Base-by-base conservation (phyloP, 176 grass and related monocot genomes). In the Echinochloa phyllopogon region DNA sequence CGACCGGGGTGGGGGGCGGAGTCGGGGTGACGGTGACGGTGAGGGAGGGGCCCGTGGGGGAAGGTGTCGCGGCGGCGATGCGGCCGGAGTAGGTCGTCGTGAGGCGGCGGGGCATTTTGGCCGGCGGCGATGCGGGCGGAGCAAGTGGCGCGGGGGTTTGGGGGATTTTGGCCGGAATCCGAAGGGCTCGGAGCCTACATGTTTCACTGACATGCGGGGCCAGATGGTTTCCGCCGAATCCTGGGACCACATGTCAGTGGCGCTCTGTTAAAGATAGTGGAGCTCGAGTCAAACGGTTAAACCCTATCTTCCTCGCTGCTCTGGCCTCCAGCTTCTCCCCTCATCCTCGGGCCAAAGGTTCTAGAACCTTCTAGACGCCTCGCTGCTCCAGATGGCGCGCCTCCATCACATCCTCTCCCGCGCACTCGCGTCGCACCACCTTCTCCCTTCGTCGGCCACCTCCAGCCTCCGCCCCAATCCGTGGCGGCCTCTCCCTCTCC, bases 31-130 rank as follows among this genome's bases (percentile, higher is more conserved):
- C 88, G 25, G 91, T 90, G 49, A 99, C 91, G 58, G 91, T 88
- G 69, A 96, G 63, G 40, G 91, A 91, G 14, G 85, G 82, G 13
- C 89, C 96, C 27, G 87, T 87, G 18, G 85, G 83, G 33, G 92
- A 91, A 23, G 84, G 56, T 24, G 40, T 87, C 57, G 94, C 87
- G 23, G 78, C 87, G 65, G 92, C 88, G 64, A 99, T 88, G 20
- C 89, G 93, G 66, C 87, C 96, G 87, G 89, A 85, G 96, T 99
- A 99, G 77, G 77, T 90, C 75, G 85, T 64, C 61, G 59, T 36
- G 41, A 84, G 50, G 80, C 89, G 85, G 80, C 89, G 89, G 68
- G 80, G 85, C 80, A 91, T 90, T 81, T 84, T 58, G 10, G 75
- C 58, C 69, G 81, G 27, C 15, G 74, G 9, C 21, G 60, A 10